phyloP scores from a whole-genome alignment of 2,329 filamentous ascomycete species.

The Clarireedia homoeocarpa region DNA sequence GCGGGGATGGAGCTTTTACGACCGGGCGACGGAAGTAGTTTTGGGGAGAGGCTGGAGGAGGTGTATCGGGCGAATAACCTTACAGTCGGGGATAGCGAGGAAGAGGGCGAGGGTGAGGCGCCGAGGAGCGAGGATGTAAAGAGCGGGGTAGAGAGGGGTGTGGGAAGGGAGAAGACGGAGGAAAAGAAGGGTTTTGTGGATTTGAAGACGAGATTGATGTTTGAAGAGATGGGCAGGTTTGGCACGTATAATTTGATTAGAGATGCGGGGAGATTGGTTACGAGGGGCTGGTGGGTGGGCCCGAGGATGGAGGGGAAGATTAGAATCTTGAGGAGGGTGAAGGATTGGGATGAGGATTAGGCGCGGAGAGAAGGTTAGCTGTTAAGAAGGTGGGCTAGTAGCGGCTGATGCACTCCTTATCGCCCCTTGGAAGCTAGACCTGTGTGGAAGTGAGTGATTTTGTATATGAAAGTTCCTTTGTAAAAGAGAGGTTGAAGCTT shows the following conservation, averaged over 20 bases:
- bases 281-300: conserved; percentile 58
- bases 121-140: conserved; percentile 15
- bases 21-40: conserved; percentile 33
- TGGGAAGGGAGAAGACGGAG: conserved; percentile 28
- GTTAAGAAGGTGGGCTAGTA: not conserved
- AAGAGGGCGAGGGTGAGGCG: conserved; percentile 5
- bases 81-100: not conserved
- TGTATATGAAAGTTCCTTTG: too few species aligned
- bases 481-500: too few species aligned
- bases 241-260: conserved; percentile 24
- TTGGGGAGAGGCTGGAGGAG: conserved; percentile 17
- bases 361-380: not conserved
- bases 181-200: conserved; percentile 28
- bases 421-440: too few species aligned
- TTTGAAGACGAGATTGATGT: conserved; percentile 18
- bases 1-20: conserved; percentile 50
- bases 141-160: conserved; percentile 19
- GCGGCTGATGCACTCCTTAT: too few species aligned
- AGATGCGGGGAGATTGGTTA: conserved; percentile 36
- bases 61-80: conserved; percentile 24
- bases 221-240: conserved; percentile 23
- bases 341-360: conserved; percentile 7
- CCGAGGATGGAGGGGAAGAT: conserved; percentile 47
- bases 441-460: too few species aligned
- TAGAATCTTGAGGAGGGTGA: conserved; percentile 23